A percentile compares a stretch with the other conserved stretches of the same genome.
These are phyloP conservation scores for Achaetomium macrosporum DNA, from an alignment of 2,329 filamentous ascomycete species.

Conservation along the genomic window DNA sequence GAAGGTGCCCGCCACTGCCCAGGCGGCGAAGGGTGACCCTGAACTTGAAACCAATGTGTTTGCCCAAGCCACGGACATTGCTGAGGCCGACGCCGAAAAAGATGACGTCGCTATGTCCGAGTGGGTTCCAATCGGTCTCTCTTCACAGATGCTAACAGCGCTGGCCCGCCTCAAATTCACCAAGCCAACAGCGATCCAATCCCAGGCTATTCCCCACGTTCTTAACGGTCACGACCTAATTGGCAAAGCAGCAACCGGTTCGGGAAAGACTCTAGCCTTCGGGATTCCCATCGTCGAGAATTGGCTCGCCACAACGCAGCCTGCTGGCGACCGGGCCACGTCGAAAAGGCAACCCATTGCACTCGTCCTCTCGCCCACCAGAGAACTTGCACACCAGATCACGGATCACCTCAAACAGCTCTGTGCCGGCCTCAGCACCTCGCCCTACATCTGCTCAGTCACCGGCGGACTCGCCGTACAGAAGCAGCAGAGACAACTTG, in stretches of 20 bases:
- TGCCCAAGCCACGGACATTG: conserved; percentile 47
- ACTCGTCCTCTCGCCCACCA: conserved; percentile 81
- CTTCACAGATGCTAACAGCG: conserved; percentile 62
- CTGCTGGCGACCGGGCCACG: conserved; percentile 31
- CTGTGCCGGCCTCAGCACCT: conserved; percentile 54
- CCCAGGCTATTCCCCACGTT: conserved; percentile 72
- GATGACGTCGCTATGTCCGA: conserved; percentile 66
- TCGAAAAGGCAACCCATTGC: conserved; percentile 55
- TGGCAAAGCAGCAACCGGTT: conserved; percentile 93
- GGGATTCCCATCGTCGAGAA: conserved; percentile 86
- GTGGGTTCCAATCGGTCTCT: conserved; percentile 72
- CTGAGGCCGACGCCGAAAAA: conserved; percentile 42
- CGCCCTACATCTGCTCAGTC: conserved; percentile 74
- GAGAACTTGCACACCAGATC: conserved; percentile 91
- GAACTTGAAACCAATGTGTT: conserved; percentile 48
- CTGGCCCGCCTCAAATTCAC: conserved; percentile 74
- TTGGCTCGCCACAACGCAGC: conserved; percentile 49
- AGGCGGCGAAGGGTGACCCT: conserved; percentile 31
- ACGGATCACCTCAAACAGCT: conserved; percentile 74
- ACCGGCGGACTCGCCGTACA: conserved; percentile 91
- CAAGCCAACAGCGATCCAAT: conserved; percentile 77
- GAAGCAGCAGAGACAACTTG: conserved; percentile 83
- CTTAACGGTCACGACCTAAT: conserved; percentile 82
- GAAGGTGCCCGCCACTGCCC: conserved; percentile 31
- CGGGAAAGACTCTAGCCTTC: conserved; percentile 93